Base-by-base conservation (phyloP, 345 rosid species). In the Salix brachista region DNA sequence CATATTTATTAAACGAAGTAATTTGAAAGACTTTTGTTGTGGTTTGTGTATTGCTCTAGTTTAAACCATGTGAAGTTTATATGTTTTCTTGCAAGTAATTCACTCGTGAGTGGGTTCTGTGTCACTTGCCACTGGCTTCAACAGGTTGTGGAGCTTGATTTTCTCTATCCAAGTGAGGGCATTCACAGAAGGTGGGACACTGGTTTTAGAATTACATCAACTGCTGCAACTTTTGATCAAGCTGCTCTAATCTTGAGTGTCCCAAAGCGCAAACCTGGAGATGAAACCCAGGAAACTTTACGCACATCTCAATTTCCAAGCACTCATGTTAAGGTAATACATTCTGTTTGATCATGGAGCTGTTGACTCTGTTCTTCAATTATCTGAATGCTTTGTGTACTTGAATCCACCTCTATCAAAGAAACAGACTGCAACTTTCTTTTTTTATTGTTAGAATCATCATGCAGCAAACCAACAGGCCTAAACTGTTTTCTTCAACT, bases 121-220 rank as follows among this genome's bases (percentile, higher is more conserved):
- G 10, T 58, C 28, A 58, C 36, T n/a, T 58, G 18, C n/a, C 68
- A 41, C 65, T 50, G 67, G 26, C 67, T 72, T 52, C 21, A n/a
- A 67, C 64, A 84, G 86, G 86, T 84, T 65, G 84, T 84, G 64
- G 86, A 84, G 73, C 86, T 84, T 69, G 84, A 84, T 76, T 84
- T 84, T 69, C 86, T 84, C 1, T 84, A 84, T 67, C 86, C 86
- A 21, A 84, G 86, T 52, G 86, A 84, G 76, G 86, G 86, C 69
- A 81, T 84, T 61, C 86, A 84, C 78, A 71, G 84, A 50, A 77
- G 86, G 8, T 84, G 86, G 86, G 86, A 81, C 36, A 65, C 65
- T 78, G 86, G 86, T 30, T 84, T 67, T 41, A 79, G 86, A 17
- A 84, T 84, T 23, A 84, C 86, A 6, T 78, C 82, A 14, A 78